Percentiles rank a stretch among this genome's conserved stretches.
Evolutionary conservation across 768 basidiomycete genomes (phyloP).

Genomic region (Imleria badia): DNA sequence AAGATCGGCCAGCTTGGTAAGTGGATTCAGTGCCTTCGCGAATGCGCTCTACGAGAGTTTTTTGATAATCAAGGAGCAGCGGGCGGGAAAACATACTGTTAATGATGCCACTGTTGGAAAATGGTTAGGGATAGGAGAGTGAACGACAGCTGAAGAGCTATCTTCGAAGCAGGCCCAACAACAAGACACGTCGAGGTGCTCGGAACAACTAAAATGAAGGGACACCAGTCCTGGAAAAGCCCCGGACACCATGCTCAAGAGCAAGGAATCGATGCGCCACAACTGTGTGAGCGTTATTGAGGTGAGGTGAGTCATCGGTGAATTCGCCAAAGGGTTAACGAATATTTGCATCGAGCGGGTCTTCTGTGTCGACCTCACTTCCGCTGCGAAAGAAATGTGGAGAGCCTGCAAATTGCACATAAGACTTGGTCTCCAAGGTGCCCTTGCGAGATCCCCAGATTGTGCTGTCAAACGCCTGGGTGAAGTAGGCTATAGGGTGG

Average conservation of each 20-base stretch:
- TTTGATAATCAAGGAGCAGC: neutral
- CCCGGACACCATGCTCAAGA: conserved; percentile 48
- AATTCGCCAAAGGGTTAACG: conserved; percentile 25
- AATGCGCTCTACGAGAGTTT: conserved; percentile 39
- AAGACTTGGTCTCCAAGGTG: conserved; percentile 28
- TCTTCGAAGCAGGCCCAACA: conserved; percentile 70
- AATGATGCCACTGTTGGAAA: conserved; percentile 44
- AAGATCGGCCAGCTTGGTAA: conserved; percentile 48
- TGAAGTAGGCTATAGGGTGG: neutral
- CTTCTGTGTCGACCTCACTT: conserved; percentile 47
- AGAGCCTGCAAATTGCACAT: conserved; percentile 40
- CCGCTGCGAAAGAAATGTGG: conserved; percentile 41
- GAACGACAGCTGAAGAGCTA: conserved; percentile 48
- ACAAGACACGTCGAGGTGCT: conserved; percentile 55
- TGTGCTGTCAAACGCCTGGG: conserved; percentile 21
- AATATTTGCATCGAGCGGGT: conserved; percentile 36
- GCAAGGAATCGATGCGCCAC: conserved; percentile 52
- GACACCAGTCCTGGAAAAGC: conserved; percentile 45
- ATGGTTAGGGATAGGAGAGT: conserved; percentile 62
- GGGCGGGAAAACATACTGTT: conserved; percentile 45
- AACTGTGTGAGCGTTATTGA: conserved; percentile 51
- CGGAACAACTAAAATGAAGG: conserved; percentile 59
- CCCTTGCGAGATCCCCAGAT: conserved; percentile 17
- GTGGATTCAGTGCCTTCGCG: conserved; percentile 43
- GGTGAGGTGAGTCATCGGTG: conserved; percentile 37